Percentiles rank a stretch among this genome's conserved stretches.
phyloP scores from a whole-genome alignment of 345 rosid species.

The Eucalyptus regnans region DNA sequence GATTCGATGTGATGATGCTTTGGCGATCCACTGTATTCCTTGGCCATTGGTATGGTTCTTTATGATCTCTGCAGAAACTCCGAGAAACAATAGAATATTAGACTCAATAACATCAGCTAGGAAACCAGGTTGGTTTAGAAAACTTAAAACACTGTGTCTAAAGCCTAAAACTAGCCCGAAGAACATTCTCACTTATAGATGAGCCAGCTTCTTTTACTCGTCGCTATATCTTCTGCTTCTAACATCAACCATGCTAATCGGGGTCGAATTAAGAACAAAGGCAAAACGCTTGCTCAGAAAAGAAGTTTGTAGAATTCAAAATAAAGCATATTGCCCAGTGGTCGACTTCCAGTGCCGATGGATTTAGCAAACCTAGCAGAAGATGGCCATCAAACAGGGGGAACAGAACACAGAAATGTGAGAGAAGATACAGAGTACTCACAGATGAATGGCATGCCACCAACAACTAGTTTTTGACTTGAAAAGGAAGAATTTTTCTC shows the following conservation, averaged over 20 bases:
- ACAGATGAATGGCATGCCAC: not conserved
- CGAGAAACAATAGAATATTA: not conserved
- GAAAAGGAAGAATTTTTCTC: not conserved
- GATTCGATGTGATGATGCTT: slow-evolving; percentile 42
- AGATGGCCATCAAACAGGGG: not conserved
- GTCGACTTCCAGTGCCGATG: not conserved
- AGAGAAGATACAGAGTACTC: not conserved
- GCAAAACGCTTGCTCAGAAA: not conserved
- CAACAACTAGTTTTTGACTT: not conserved
- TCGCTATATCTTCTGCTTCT: not conserved
- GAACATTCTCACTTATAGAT: not conserved
- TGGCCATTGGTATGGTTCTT: slow-evolving; percentile 27
- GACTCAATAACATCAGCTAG: not conserved
- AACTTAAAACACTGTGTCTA: not conserved
- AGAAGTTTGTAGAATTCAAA: not conserved
- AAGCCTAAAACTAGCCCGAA: not conserved
- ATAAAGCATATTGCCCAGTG: not conserved
- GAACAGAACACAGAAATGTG: not conserved
- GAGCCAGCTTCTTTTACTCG: not conserved
- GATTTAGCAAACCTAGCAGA: not conserved
- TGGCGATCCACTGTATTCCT: slow-evolving; percentile 58
- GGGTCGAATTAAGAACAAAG: not conserved
- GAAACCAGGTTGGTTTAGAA: not conserved
- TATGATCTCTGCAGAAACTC: not conserved
- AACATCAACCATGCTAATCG: not conserved